Evolutionary conservation across 139 green algal genomes (phyloP).

Genomic region (Micractinium sp.): DNA sequence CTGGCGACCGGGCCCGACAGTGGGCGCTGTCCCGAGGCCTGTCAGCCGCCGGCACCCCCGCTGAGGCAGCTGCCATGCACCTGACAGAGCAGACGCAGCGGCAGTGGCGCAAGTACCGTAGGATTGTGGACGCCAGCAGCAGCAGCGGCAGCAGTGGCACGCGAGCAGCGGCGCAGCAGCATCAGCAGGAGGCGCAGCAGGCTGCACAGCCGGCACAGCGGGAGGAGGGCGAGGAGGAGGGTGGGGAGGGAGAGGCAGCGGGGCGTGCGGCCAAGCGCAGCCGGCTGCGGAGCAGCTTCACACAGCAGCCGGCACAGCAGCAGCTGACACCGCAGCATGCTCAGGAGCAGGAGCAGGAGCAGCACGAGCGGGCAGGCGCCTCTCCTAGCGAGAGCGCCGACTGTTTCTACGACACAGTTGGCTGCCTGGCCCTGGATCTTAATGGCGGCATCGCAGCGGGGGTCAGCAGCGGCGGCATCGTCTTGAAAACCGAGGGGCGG

Average conservation of each 20-base stretch:
- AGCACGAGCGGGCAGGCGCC: neutral
- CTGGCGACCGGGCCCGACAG: conserved; percentile 59
- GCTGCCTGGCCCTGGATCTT: conserved; percentile 67
- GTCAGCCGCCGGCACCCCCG: conserved; percentile 16
- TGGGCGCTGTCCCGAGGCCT: conserved; percentile 69
- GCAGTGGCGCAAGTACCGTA: conserved; percentile 62
- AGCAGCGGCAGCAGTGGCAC: neutral
- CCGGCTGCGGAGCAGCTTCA: neutral
- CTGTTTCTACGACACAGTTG: conserved; percentile 75
- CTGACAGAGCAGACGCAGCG: conserved; percentile 50
- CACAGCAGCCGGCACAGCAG: neutral
- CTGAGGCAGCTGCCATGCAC: conserved; percentile 40
- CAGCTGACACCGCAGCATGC: neutral
- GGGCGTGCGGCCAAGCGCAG: neutral
- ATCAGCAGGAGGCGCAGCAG: conserved; percentile 10
- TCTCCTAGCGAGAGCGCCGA: neutral
- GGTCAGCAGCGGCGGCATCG: conserved; percentile 87
- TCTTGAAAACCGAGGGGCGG: conserved; percentile 76
- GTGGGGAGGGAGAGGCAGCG: neutral
- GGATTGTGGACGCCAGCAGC: conserved; percentile 52
- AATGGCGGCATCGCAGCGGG: conserved; percentile 65
- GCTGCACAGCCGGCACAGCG: conserved; percentile 9
- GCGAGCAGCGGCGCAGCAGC: neutral
- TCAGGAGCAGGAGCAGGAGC: conserved; percentile 1
- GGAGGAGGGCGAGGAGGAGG: neutral